Evolutionary conservation across 345 rosid species (phyloP), one percentile per base, ranked within the genome.

Genomic region (Brassica nigra): DNA sequence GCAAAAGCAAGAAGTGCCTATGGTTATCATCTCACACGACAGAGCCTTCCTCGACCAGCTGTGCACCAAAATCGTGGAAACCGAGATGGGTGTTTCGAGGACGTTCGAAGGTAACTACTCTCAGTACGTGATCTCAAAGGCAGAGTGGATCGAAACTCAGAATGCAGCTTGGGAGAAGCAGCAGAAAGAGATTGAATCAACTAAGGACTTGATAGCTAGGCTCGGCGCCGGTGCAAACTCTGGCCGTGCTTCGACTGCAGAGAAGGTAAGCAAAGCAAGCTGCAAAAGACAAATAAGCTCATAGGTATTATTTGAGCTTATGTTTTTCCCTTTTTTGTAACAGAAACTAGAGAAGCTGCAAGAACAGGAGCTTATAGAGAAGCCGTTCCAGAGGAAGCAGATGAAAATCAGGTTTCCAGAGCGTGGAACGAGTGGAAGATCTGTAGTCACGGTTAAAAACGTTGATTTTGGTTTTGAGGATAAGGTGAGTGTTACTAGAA

Each of bases 401-500:
- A 91, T 95, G 97, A 95, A 91, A 78, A 95, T 95, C 42, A 90
- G 92, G 87, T 92, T 95, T 82, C 97, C 97, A 3, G 99, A 95
- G 86, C 90, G 93, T 61, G 99, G 99, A 68, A 84, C 88, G 49
- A 92, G 99, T 83, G 99, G 99, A 71, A 89, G 90, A 82, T 86
- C 86, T 23, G 97, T 92, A 70, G 83, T 84, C 28, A 72, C 72
- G 6, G 57, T 92, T 58, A 92, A 87, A 78, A 92, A 91, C 86
- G 83, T 95, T 70, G 87, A 89, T 58, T 92, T 92, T 75, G 85
- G 85, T 20, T 95, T 88, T 34, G 97, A 84, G 80, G 95, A 92
- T 79, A 82, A 88, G 88, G 99, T 94, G 73, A 64, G 87, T 31
- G 34, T 68, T 73, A 57, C 55, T 65, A 54, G 23, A 62, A 39